These are phyloP conservation scores for Yamadazyma conglobata DNA, from an alignment of 1,139 yeast genomes.

Conservation along the genomic window DNA sequence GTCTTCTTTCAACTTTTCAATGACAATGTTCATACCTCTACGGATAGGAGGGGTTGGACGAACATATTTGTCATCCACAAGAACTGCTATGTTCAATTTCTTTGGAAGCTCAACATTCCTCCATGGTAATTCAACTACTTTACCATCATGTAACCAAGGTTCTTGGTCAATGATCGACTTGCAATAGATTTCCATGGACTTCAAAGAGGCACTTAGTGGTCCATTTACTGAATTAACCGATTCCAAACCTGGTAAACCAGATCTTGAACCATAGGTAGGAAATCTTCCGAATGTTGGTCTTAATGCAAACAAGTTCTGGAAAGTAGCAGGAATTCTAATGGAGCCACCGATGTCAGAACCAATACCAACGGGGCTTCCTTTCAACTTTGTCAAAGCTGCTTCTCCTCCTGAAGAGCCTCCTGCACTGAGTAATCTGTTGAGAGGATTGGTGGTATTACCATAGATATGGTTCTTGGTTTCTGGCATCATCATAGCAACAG, in stretches of 20 bases:
- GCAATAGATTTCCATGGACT: slow-evolving; percentile 27
- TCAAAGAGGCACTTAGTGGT: slow-evolving; percentile 26
- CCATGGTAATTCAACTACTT: slow-evolving; percentile 32
- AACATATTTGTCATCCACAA: slow-evolving; percentile 28
- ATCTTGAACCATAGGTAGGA: slow-evolving; percentile 48
- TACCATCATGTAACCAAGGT: slow-evolving; percentile 34
- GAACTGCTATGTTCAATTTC: slow-evolving; percentile 30
- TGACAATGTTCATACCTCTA: slow-evolving; percentile 24
- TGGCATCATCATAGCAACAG: slow-evolving; percentile 39
- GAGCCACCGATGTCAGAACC: slow-evolving; percentile 63
- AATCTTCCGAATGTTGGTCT: slow-evolving; percentile 49
- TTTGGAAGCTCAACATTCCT: slow-evolving; percentile 20
- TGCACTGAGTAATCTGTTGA: slow-evolving; percentile 27
- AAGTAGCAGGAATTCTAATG: slow-evolving; percentile 44
- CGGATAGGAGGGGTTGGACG: slow-evolving; percentile 39
- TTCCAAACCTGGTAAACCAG: slow-evolving; percentile 55
- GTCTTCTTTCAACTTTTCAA: slow-evolving; percentile 27
- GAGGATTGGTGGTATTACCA: slow-evolving; percentile 32
- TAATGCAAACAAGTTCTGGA: slow-evolving; percentile 45
- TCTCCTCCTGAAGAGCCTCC: slow-evolving; percentile 41
- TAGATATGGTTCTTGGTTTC: slow-evolving; percentile 34
- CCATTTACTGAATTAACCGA: slow-evolving; percentile 36
- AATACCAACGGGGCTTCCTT: slow-evolving; percentile 47
- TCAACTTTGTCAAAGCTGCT: slow-evolving; percentile 31
- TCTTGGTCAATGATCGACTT: slow-evolving; percentile 22